phyloP scores from a whole-genome alignment of 2,329 filamentous ascomycete species.

The Orbilia javanica region DNA sequence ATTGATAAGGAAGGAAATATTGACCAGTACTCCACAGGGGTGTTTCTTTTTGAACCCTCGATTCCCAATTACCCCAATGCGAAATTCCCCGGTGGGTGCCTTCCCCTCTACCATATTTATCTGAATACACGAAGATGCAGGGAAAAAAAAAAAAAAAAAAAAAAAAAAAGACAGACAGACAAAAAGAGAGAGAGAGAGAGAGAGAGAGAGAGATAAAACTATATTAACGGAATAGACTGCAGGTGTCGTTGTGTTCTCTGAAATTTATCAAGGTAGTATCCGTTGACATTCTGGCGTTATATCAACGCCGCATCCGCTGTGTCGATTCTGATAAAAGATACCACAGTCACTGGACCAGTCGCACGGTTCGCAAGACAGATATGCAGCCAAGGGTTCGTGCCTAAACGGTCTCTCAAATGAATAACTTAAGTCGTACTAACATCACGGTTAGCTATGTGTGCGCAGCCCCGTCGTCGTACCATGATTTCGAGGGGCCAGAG shows the following conservation, averaged over 20 bases:
- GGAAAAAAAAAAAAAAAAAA: too few species aligned
- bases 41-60: slow-evolving; percentile 88
- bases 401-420: too few species aligned
- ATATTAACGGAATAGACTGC: neutral
- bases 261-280: slow-evolving; percentile 88
- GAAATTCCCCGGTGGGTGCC: slow-evolving; percentile 67
- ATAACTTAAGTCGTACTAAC: neutral
- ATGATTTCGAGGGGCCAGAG: slow-evolving; percentile 90
- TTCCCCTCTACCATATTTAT: neutral
- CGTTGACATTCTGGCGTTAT: neutral
- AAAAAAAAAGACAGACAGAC: too few species aligned
- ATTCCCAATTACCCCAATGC: slow-evolving; percentile 89
- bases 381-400: slow-evolving; percentile 56
- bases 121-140: neutral
- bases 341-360: slow-evolving; percentile 86
- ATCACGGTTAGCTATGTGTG: slow-evolving; percentile 84
- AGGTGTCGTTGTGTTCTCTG: slow-evolving; percentile 83
- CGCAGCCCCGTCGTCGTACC: slow-evolving; percentile 88
- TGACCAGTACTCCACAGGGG: slow-evolving; percentile 72
- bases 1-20: neutral
- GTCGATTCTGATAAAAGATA: slow-evolving; percentile 14
- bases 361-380: slow-evolving; percentile 91
- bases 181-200: too few species aligned
- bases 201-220: too few species aligned
- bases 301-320: neutral